phyloP scores from a whole-genome alignment of 2,329 filamentous ascomycete species.

The Stagonosporopsis chrysanthemi region DNA sequence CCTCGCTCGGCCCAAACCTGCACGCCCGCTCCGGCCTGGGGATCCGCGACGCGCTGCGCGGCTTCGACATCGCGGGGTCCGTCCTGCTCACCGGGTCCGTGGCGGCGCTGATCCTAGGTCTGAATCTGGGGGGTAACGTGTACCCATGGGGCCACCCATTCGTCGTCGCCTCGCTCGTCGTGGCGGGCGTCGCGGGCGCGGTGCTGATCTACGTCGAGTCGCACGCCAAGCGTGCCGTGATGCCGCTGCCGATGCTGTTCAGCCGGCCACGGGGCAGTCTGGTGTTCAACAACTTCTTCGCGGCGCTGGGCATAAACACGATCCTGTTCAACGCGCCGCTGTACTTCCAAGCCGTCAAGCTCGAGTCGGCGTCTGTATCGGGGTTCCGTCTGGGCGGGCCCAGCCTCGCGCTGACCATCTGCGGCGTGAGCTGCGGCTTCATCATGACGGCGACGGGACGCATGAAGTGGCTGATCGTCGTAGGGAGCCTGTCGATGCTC shows the following conservation, averaged over 20 bases:
- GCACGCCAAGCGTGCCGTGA: slow-evolving; percentile 53
- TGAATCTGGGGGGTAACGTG: slow-evolving; percentile 63
- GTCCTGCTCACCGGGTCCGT: slow-evolving; percentile 56
- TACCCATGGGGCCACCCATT: slow-evolving; percentile 60
- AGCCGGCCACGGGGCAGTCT: slow-evolving; percentile 57
- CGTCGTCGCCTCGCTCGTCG: slow-evolving; percentile 56
- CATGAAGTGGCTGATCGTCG: slow-evolving; percentile 52
- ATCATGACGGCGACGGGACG: slow-evolving; percentile 55
- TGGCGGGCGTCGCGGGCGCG: slow-evolving; percentile 50
- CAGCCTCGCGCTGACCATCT: slow-evolving; percentile 58
- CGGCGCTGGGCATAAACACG: slow-evolving; percentile 58
- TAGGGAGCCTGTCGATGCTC: slow-evolving; percentile 50
- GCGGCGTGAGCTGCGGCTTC: slow-evolving; percentile 52
- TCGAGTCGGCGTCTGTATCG: slow-evolving; percentile 71
- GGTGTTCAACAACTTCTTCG: slow-evolving; percentile 62
- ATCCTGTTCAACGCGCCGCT: slow-evolving; percentile 76
- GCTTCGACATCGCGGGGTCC: slow-evolving; percentile 60
- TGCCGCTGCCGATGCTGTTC: slow-evolving; percentile 58
- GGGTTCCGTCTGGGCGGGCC: slow-evolving; percentile 75
- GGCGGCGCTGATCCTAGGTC: slow-evolving; percentile 58
- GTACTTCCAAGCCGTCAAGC: slow-evolving; percentile 63
- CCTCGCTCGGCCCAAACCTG: slow-evolving; percentile 55
- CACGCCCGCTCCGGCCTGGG: slow-evolving; percentile 52
- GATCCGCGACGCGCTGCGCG: slow-evolving; percentile 54
- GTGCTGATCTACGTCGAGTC: slow-evolving; percentile 54